Base-by-base conservation (phyloP, 805 yeast species). In the Starmerella stigmatis region DNA sequence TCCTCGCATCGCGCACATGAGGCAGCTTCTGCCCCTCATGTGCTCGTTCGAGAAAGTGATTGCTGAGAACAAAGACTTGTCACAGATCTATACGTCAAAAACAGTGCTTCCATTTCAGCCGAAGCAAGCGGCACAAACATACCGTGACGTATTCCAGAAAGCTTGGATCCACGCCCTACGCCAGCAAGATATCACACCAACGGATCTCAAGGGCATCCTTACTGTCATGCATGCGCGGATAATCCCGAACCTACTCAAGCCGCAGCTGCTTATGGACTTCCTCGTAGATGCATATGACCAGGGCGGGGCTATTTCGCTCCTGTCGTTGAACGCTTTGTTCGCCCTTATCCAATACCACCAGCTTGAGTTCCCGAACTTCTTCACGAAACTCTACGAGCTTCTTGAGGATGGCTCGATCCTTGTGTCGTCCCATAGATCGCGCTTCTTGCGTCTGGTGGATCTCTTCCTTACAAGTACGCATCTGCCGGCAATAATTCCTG, bases 351-450 rank as follows among this genome's bases (percentile, higher is more conserved):
- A 75, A 57, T 70, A 72, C 46, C 77, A 76, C 62, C 88, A 88
- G 60, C 70, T 89, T 55, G 97, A 89, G 58, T 89, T 89, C 61
- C 96, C 97, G 15, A 80, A 86, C 50, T 92, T 89, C 59, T 89
- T 78, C 66, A 64, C 70, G 39, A 88, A 89, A 64, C 72, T 89
- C 32, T 89, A 92, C 62, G 78, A 80, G 9, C 70, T 92, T 32
- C 70, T 92, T 38, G 85, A 85, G 15, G 60, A 57, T 19, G 81
- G 85, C 15, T 73, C 77, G 28, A 62, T 92, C 46, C 66, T 92
- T 57, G 88, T 80, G 60, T 78, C 84, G 40, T 75, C 78, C 45
- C 83, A 86, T 62, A 74, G 94, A 58, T 79, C 95, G 1, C 73
- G 97, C 56, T 89, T 92, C 58, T 75, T 89, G 65, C 76, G 98